Percentiles rank a stretch among this genome's conserved stretches.
phyloP scores from a whole-genome alignment of 768 basidiomycete genomes.

The Hericium erinaceus region DNA sequence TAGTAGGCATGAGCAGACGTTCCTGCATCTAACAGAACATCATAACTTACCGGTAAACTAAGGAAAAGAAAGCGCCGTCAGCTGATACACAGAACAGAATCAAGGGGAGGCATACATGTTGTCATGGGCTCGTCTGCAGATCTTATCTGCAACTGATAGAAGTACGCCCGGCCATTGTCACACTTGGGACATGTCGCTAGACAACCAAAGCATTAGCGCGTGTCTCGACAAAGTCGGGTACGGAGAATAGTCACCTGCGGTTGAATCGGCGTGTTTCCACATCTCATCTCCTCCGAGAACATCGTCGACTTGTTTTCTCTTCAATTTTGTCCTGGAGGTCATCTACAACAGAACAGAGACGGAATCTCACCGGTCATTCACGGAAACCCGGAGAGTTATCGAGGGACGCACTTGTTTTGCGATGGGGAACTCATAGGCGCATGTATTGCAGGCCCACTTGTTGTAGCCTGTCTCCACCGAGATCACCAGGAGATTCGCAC shows the following conservation, averaged over 20 bases:
- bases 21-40: background rate
- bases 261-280: conserved; percentile 91
- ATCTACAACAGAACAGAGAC: conserved; percentile 42
- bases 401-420: conserved; percentile 54
- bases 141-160: conserved; percentile 92
- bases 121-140: conserved; percentile 93
- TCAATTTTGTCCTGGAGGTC: conserved; percentile 80
- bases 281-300: conserved; percentile 90
- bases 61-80: background rate
- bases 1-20: background rate
- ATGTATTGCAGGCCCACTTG: conserved; percentile 90
- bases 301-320: conserved; percentile 90
- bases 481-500: conserved; percentile 78
- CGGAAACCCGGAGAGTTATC: background rate
- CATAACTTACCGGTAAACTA: conserved; percentile 45
- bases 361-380: background rate
- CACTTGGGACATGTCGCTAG: conserved; percentile 65
- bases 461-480: conserved; percentile 73
- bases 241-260: conserved; percentile 41
- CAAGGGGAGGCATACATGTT: conserved; percentile 27
- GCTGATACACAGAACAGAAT: background rate
- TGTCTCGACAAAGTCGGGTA: background rate
- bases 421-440: conserved; percentile 93
- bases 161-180: conserved; percentile 80
- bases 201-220: background rate